Conservation (phyloP, 495 filamentous ascomycete species). For the Aspergillus campestris region DNA sequence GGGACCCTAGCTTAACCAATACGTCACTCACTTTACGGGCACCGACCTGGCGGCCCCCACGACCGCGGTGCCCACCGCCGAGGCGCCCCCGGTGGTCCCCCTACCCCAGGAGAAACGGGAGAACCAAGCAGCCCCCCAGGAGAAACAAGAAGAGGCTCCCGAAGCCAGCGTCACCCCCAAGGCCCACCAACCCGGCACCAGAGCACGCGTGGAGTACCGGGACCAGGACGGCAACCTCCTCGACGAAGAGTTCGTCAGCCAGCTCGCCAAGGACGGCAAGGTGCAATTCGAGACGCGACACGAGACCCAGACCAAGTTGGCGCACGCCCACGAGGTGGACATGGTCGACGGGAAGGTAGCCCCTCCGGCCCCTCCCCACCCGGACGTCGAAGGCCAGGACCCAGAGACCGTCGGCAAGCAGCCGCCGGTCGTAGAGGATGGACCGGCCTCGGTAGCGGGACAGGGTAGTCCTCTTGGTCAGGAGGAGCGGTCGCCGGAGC, state of each 20-base stretch:
- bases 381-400: constrained; percentile 68
- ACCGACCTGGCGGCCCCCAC: constrained; percentile 20
- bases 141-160: constrained; percentile 14
- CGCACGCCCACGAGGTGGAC: constrained; percentile 31
- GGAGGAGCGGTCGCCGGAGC: constrained; percentile 41
- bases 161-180: constrained; percentile 36
- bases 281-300: constrained; percentile 92
- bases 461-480: constrained; percentile 54
- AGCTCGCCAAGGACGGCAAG: constrained; percentile 67
- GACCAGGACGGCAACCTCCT: constrained; percentile 90
- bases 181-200: constrained; percentile 51
- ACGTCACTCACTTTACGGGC: constrained; percentile 26
- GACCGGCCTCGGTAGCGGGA: constrained; percentile 43
- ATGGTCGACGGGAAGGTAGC: constrained; percentile 67
- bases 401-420: constrained; percentile 47
- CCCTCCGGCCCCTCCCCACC: constrained; percentile 76
- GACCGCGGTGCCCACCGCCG: constrained; percentile 10
- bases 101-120: constrained; percentile 10
- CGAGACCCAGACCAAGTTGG: constrained; percentile 70
- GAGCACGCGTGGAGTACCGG: constrained; percentile 88
- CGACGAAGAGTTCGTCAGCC: constrained; percentile 72
- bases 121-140: constrained; percentile 4
- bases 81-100: constrained; percentile 10
- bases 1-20: constrained; percentile 31
- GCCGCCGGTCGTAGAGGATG: constrained; percentile 32